Conservation (phyloP, 345 rosid species). For the Lenwebbia sp. region DNA sequence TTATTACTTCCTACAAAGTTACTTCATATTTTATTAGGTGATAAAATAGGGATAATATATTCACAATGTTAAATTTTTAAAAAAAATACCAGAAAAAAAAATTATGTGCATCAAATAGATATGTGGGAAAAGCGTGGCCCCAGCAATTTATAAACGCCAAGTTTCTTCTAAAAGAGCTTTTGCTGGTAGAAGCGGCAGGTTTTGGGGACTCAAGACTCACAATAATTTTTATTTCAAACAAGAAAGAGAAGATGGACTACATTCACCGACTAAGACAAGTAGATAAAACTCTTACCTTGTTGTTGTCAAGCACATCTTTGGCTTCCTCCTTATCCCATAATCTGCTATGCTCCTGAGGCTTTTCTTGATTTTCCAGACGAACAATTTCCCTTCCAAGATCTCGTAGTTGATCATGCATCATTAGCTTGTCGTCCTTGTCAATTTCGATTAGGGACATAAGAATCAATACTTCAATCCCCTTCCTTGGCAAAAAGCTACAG, state of each 20-base stretch:
- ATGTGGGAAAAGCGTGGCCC: neutral
- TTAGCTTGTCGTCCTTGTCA: neutral
- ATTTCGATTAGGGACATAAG: neutral
- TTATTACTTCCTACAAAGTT: too few species aligned
- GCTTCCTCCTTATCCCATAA: neutral
- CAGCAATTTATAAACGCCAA: neutral
- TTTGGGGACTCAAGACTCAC: neutral
- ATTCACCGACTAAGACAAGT: neutral
- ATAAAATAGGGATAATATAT: too few species aligned
- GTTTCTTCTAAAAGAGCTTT: neutral
- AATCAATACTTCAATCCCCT: neutral
- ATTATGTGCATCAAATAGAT: neutral
- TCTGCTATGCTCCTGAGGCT: neutral
- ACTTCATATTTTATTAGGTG: too few species aligned
- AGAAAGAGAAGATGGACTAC: neutral
- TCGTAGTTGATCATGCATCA: neutral
- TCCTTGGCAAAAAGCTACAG: neutral
- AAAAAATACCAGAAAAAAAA: too few species aligned
- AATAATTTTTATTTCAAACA: neutral
- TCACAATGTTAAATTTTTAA: too few species aligned
- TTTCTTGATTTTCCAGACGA: neutral
- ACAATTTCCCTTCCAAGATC: neutral
- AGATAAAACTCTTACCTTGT: neutral
- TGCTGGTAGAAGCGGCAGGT: neutral
- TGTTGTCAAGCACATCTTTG: neutral